phyloP scores from a whole-genome alignment of 345 rosid species.

The Bruguiera gymnorhiza region DNA sequence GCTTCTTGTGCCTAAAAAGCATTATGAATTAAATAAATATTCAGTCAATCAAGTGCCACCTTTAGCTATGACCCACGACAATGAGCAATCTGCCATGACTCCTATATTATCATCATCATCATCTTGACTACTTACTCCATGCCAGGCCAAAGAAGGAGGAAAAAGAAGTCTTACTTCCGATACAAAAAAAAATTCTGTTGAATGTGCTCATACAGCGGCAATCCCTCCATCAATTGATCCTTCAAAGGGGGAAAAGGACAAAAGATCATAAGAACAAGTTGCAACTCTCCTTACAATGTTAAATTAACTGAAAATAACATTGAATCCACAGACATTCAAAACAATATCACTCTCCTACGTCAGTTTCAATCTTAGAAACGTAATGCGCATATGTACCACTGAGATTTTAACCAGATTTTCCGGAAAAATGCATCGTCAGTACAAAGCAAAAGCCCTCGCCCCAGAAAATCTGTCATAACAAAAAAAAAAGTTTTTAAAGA shows the following conservation, averaged over 20 bases:
- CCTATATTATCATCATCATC: not conserved
- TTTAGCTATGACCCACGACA: not conserved
- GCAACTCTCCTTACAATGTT: not conserved
- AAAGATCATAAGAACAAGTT: not conserved
- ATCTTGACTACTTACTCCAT: not conserved
- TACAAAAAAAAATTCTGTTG: constrained; percentile 65
- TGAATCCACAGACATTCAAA: not conserved
- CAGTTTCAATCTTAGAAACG: not conserved
- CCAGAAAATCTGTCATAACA: not conserved
- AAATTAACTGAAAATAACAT: not conserved
- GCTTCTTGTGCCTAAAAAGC: constrained; percentile 69
- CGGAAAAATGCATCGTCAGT: not conserved
- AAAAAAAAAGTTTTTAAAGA: not conserved
- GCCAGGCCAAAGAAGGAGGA: not conserved
- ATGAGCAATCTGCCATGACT: not conserved
- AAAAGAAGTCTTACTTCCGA: constrained; percentile 48
- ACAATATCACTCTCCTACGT: not conserved
- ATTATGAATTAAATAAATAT: not conserved
- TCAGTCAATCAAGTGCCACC: not conserved
- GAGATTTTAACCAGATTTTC: not conserved
- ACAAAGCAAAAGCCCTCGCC: not conserved
- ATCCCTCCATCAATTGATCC: constrained; percentile 51
- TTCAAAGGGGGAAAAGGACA: constrained; percentile 1
- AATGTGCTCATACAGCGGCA: constrained; percentile 57
- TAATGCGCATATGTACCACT: not conserved